Evolutionary conservation across 164 flowering plant genomes (phyloP).

Genomic region (Liquidambar formosana): DNA sequence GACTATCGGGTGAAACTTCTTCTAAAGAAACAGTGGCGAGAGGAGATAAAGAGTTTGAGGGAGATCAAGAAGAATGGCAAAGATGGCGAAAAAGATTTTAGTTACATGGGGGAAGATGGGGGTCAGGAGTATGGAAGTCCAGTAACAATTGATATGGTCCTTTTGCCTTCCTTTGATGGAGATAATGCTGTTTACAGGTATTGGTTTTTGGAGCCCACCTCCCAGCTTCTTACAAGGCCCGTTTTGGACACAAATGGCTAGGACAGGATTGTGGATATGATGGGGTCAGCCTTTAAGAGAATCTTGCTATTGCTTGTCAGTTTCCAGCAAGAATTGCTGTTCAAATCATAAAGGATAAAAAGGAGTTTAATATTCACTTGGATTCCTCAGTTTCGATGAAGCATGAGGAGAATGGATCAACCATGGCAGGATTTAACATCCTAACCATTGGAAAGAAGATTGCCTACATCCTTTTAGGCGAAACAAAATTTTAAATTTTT

Average conservation of each 20-base stretch:
- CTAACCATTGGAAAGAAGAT: constrained; percentile 82
- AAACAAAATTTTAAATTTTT: constrained; percentile 72
- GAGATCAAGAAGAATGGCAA: no score
- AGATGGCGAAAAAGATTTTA: no score
- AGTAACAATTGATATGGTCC: no score
- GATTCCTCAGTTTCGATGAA: constrained; percentile 83
- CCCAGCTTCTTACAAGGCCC: constrained; percentile 82
- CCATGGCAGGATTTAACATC: constrained; percentile 84
- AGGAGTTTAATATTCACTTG: constrained; percentile 85
- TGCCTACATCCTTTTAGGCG: constrained; percentile 79
- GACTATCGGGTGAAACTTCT: no score
- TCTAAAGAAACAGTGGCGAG: no score
- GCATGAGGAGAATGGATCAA: constrained; percentile 75
- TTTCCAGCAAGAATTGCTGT: constrained; percentile 66
- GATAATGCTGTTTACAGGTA: constrained; percentile 83
- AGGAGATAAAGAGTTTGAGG: no score
- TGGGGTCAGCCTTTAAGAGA: constrained; percentile 83
- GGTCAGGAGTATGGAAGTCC: no score
- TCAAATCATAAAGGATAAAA: constrained; percentile 90
- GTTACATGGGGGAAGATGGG: no score
- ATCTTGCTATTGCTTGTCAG: constrained; percentile 51
- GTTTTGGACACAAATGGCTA: constrained; percentile 90
- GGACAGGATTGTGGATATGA: constrained; percentile 97
- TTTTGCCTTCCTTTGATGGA: constrained; percentile 85
- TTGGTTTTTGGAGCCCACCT: constrained; percentile 84